Base-by-base conservation (phyloP, 371 early-diverging fungal species). In the Mycotypha africana region DNA sequence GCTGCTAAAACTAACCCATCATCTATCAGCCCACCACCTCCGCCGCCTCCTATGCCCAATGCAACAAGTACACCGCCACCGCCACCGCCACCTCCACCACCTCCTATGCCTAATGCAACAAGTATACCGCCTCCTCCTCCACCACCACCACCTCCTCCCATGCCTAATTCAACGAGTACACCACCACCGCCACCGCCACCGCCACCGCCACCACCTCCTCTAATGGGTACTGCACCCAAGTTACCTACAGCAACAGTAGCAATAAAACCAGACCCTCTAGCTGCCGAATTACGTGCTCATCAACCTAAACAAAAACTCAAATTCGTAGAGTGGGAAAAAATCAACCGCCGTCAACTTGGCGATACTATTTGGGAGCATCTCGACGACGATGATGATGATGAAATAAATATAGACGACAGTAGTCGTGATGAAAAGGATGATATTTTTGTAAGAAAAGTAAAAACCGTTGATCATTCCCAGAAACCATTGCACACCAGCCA, bases 271-370 rank as follows among this genome's bases (percentile, higher is more conserved):
- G 22, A 40, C 3, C 42, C 53, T 11, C n/a, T n/a, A n/a, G n/a
- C n/a, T n/a, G n/a, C n/a, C n/a, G n/a, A n/a, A n/a, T n/a, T n/a
- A n/a, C n/a, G n/a, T n/a, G 56, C 64, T 17, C 80, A 73, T 25
- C 70, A 74, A 56, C 73, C 88, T 5, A 81, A 78, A 45, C 75
- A 78, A 45, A 87, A 86, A 52, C 74, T 91, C 15, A 89, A 88
- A 57, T 77, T 81, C 32, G 60, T 91, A n/a, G 87, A 91, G 55
- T 91, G 91, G 91, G 89, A 88, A 54, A 92, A 90, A 53, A 68
- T 92, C 40, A 76, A 78, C 51, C 69, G 76, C 25, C 68, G 60
- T 25, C 60, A 74, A 17, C 67, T 80, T n/a, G 56, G 59, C 8
- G 60, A 73, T 7, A 85, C 85, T 0, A 60, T 85, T 2, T 85